Conservation (phyloP, 495 filamentous ascomycete species). For the Xylaria intraflava region DNA sequence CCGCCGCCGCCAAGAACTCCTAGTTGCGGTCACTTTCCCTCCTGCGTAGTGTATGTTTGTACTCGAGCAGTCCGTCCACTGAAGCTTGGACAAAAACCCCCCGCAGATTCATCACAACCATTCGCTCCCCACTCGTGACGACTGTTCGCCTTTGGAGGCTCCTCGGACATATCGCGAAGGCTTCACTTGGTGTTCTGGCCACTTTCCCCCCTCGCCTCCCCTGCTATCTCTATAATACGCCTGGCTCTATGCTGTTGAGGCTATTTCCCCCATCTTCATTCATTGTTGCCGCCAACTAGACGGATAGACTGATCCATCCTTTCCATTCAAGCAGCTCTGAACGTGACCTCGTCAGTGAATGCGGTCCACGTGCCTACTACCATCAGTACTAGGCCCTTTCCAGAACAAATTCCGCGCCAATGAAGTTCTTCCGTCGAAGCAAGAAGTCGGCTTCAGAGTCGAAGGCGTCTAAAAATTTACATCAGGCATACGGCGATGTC, state of each 20-base stretch:
- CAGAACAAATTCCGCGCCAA: constrained; percentile 22
- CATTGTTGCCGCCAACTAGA: not conserved
- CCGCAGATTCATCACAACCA: too few species aligned
- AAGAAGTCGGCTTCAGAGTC: constrained; percentile 21
- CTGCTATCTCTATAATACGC: too few species aligned
- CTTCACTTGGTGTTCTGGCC: not conserved
- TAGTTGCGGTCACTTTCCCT: too few species aligned
- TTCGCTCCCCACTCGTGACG: too few species aligned
- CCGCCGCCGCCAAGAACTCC: too few species aligned
- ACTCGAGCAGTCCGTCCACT: too few species aligned
- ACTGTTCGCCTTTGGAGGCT: too few species aligned
- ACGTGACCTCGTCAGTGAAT: not conserved
- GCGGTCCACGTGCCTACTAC: not conserved
- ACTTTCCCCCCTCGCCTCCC: too few species aligned
- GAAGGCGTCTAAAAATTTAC: constrained; percentile 13
- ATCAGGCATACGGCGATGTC: constrained; percentile 11
- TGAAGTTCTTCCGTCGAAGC: constrained; percentile 40
- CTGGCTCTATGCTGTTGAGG: not conserved
- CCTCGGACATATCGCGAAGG: not conserved
- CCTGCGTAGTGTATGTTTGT: too few species aligned
- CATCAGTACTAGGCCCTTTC: not conserved
- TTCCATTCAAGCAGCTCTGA: not conserved
- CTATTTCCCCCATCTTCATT: too few species aligned
- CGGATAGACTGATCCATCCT: not conserved
- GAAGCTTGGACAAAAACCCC: too few species aligned